Evolutionary conservation across 768 basidiomycete genomes (phyloP).

Genomic region (Lactarius sp.): DNA sequence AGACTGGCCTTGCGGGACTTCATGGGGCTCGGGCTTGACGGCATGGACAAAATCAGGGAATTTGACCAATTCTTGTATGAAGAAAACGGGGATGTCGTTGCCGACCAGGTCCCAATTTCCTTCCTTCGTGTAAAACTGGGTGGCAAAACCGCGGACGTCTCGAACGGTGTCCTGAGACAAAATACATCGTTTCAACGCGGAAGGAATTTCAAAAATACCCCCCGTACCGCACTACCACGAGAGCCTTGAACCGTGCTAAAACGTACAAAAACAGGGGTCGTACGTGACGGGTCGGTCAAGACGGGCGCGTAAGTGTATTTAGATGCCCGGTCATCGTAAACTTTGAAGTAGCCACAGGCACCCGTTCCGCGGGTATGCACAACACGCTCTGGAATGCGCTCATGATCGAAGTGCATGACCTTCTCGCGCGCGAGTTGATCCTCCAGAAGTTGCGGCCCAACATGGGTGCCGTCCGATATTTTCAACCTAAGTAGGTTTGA

Average conservation of each 20-base stretch:
- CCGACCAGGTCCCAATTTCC: conserved; percentile 87
- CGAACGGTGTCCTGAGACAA: conserved; percentile 58
- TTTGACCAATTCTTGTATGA: conserved; percentile 77
- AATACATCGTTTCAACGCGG: background rate
- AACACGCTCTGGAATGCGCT: conserved; percentile 83
- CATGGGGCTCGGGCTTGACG: conserved; percentile 81
- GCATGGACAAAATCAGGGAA: conserved; percentile 86
- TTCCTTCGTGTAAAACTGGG: conserved; percentile 77
- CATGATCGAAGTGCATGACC: conserved; percentile 77
- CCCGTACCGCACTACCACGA: conserved; percentile 70
- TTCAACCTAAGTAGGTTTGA: conserved; percentile 44
- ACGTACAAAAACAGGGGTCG: conserved; percentile 74
- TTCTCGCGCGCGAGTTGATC: conserved; percentile 73
- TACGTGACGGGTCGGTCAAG: conserved; percentile 65
- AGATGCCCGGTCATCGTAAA: conserved; percentile 59
- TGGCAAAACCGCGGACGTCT: conserved; percentile 84
- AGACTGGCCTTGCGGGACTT: conserved; percentile 61
- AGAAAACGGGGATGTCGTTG: conserved; percentile 81
- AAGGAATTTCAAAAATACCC: background rate
- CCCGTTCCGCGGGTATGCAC: conserved; percentile 60
- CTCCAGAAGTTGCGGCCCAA: conserved; percentile 74
- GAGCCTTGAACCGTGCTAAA: conserved; percentile 85
- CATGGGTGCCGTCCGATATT: conserved; percentile 40
- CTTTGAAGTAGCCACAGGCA: conserved; percentile 81
- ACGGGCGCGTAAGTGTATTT: conserved; percentile 69